Base-by-base conservation (phyloP, 441 rosid genomes). In the Sinapis alba region DNA sequence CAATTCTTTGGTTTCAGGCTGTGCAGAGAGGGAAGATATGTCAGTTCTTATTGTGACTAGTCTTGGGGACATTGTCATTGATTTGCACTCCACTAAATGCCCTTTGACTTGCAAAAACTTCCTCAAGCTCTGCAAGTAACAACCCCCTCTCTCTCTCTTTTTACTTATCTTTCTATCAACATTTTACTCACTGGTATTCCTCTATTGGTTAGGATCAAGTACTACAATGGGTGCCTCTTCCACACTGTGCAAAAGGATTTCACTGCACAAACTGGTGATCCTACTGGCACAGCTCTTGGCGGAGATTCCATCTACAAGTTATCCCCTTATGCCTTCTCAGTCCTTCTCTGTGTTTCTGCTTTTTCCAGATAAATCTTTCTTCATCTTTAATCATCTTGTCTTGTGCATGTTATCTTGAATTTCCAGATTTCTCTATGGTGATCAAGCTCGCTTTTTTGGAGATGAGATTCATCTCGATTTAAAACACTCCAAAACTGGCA, bases 241-340 rank as follows among this genome's bases (percentile, higher is more conserved):
- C 96, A 93, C 84, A 85, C 88, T 19, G 92, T 95, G 24, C 98
- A 95, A 83, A 95, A 92, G 81, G 96, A 93, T 88, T 95, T 95
- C 65, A 95, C 92, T 4, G 98, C 98, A 6, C 99, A 95, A 79
- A 93, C 99, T 1, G 98, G 98, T 56, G 98, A 93, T 69, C 98
- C 92, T 13, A 91, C 97, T 56, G 97, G 97, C 23, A 88, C 94
- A 0, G 97, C 97, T 43, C 72, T 84, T 21, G 96, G 93, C 47
- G 98, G 99, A 41, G 96, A 96, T 77, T 96, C 99, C 0, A 69
- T 93, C 16, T 96, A 93, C 80, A 93, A 88, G 98, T 95, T 81
- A 81, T 23, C 26, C 2, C 3, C 26, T 23, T 23, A 1, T 23
- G 3, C 26, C 26, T 23, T 23, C 3, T 23, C 26, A 3, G 3